Conservation (phyloP, 345 rosid species). For the Physaria fendleri region DNA sequence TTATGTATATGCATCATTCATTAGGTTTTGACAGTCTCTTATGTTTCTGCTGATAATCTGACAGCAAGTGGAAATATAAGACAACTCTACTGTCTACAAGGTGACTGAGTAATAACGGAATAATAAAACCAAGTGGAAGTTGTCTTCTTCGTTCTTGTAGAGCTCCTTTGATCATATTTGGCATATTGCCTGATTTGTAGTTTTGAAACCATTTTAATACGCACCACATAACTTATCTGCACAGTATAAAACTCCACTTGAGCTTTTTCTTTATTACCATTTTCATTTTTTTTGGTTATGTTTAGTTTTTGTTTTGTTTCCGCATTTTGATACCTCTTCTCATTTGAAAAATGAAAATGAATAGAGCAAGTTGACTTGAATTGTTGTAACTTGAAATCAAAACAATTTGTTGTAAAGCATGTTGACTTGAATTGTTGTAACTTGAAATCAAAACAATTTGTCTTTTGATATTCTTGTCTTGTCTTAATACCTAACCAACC, state of each 20-base stretch:
- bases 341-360: slow-evolving; percentile 22
- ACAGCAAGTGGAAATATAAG: slow-evolving; percentile 97
- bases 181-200: slow-evolving; percentile 29
- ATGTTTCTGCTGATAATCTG: slow-evolving; percentile 2
- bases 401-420: slow-evolving; percentile 5
- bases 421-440: slow-evolving; percentile 10
- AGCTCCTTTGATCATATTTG: slow-evolving; percentile 22
- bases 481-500: too few species aligned
- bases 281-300: slow-evolving; percentile 9
- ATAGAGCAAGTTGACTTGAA: slow-evolving; percentile 4
- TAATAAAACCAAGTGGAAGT: slow-evolving; percentile 4
- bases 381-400: slow-evolving; percentile 15
- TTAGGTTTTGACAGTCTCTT: slow-evolving; percentile 8
- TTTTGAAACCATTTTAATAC: slow-evolving; percentile 26
- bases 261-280: slow-evolving; percentile 15
- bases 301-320: slow-evolving; percentile 10
- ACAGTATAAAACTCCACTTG: too few species aligned
- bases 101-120: slow-evolving; percentile 51
- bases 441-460: slow-evolving; percentile 11
- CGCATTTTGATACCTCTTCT: slow-evolving; percentile 4
- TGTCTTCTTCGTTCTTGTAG: too few species aligned
- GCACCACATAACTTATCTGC: slow-evolving; percentile 30
- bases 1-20: neutral
- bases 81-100: slow-evolving; percentile 97
- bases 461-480: too few species aligned